Conservation (phyloP, 2,329 filamentous ascomycete species). For the Colletotrichum orchidophilum region DNA sequence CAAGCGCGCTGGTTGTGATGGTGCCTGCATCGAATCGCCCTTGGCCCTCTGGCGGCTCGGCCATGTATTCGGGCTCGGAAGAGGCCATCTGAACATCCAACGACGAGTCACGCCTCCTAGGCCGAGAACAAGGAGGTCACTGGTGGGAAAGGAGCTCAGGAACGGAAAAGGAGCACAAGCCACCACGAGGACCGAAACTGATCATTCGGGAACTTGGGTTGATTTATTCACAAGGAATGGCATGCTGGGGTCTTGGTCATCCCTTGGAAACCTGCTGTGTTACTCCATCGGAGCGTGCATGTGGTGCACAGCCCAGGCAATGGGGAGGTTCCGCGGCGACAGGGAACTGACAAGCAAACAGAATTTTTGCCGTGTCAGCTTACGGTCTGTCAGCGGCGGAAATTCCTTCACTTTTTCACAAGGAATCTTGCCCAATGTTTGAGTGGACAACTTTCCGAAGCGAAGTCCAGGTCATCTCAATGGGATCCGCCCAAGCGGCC, state of each 20-base stretch:
- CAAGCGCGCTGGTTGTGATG: constrained; percentile 1
- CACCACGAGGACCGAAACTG: not conserved
- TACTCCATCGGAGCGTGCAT: not conserved
- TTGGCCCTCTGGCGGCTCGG: constrained; percentile 13
- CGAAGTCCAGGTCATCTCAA: not conserved
- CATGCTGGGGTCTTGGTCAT: not conserved
- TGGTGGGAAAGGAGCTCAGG: not conserved
- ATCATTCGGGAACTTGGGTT: not conserved
- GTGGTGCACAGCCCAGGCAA: not conserved
- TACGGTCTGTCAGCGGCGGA: not conserved
- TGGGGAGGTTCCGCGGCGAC: not conserved
- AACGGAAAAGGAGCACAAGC: not conserved
- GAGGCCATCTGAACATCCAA: constrained; percentile 10
- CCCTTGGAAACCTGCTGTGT: not conserved
- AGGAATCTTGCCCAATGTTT: not conserved
- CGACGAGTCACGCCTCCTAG: not conserved
- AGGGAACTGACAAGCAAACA: not conserved
- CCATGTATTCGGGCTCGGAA: constrained; percentile 20
- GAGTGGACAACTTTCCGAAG: not conserved
- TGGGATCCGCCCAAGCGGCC: not conserved
- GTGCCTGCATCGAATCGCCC: constrained; percentile 20
- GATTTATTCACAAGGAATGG: not conserved
- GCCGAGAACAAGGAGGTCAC: not conserved
- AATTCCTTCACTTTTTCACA: not conserved
- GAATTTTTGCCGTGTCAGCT: too few relatives aligned